Evolutionary conservation across 202 grass and related monocot species (phyloP), one percentile per base, ranked within the genome.

Genomic region (Schoenoplectus triqueter): DNA sequence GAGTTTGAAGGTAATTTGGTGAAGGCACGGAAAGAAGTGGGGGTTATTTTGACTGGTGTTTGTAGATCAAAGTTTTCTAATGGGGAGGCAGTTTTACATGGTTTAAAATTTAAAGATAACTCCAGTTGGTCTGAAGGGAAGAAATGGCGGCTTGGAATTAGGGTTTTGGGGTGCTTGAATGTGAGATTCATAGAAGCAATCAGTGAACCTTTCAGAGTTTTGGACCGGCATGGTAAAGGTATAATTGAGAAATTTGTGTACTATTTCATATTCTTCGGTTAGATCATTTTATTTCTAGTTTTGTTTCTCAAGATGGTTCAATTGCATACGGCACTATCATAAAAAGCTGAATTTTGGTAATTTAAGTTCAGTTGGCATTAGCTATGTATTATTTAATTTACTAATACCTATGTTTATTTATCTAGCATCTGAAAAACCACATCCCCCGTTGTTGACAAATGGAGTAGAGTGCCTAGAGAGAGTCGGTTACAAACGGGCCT

Each of bases 111-210:
- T 60, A 80, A 42, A 80, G 22, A 63, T 45, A 80, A 46, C 76
- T 80, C 76, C 5, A 7, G 3, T 17, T 42, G 76, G 54, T 54
- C 55, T 59, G 41, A 57, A 13, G 54, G 54, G 54, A 57, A 13
- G 54, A 57, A 40, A 60, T 80, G 52, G 31, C 10, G 8, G 2
- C 52, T 80, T 60, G 76, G 50, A 60, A 41, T 60, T 46, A 80
- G 51, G 54, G 54, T 80, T 80, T 31, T 61, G 51, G 39, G 14
- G 22, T 18, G 10, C 20, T 80, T 41, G 14, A 63, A 42, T 13
- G 76, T 62, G 7, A 80, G 76, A 44, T 22, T 80, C 41, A 4
- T 57, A n/a, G 76, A 80, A 80, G 76, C 54, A n/a, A 63, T 63
- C 21, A 80, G 22, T 39, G 21, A 80, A 0, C 76, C 76, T 63